phyloP scores from a whole-genome alignment of 257 asterid genomes.

The Scutellaria galericulata region DNA sequence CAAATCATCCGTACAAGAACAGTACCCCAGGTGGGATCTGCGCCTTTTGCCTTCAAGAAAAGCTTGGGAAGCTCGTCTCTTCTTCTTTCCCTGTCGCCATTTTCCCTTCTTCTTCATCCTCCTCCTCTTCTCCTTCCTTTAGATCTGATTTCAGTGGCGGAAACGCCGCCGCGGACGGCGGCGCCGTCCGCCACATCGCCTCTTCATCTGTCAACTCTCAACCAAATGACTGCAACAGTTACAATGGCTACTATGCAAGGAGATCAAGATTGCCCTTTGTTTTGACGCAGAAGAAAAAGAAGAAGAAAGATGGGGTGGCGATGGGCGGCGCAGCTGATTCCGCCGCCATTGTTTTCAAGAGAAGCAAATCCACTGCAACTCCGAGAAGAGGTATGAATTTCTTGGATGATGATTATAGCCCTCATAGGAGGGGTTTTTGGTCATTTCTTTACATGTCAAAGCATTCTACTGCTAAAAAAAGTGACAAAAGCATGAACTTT shows the following conservation, averaged over 20 bases:
- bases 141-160: conserved; percentile 76
- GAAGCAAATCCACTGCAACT: conserved; percentile 80
- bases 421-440: conserved; percentile 74
- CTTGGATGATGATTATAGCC: conserved; percentile 60
- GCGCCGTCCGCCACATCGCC: conserved; percentile 36
- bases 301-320: conserved; percentile 47
- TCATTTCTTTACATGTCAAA: conserved; percentile 76
- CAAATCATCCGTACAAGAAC: conserved; percentile 81
- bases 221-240: conserved; percentile 17
- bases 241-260: conserved; percentile 38
- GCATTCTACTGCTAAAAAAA: conserved; percentile 46
- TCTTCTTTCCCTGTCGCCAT: conserved; percentile 75
- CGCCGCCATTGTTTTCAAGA: conserved; percentile 61
- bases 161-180: conserved; percentile 32
- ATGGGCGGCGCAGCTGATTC: conserved; percentile 40
- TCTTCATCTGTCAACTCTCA: conserved; percentile 33
- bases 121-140: conserved; percentile 79
- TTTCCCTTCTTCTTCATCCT: conserved; percentile 78
- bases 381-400: conserved; percentile 62
- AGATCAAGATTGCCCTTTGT: conserved; percentile 69
- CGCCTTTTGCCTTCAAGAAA: conserved; percentile 94
- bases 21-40: conserved; percentile 95
- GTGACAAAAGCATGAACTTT: conserved; percentile 47
- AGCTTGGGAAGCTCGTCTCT: conserved; percentile 93
- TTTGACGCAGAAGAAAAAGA: conserved; percentile 57